Evolutionary conservation across 805 yeast genomes (phyloP), one percentile per base, ranked within the genome.

Genomic region (Citeromyces matritensis): DNA sequence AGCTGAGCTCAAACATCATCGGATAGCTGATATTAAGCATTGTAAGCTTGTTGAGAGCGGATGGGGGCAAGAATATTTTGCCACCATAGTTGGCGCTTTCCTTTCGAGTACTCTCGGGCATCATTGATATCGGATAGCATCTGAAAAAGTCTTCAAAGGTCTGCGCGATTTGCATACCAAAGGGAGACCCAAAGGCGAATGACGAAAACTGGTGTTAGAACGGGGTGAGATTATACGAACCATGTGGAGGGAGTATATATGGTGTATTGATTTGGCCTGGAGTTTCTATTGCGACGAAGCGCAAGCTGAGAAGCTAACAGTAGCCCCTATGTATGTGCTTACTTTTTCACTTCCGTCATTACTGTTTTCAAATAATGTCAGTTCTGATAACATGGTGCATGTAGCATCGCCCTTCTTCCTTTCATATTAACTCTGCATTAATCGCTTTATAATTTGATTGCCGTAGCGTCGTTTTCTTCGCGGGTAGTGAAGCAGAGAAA

Each of bases 1-100:
- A 79, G 23, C 62, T 59, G 26, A 91, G 56, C 50, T 79, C 80
- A 47, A 91, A 91, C 30, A 91, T 62, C 99, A 91, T 91, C 0
- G 99, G 99, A 47, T 91, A 91, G 42, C 95, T 64, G 36, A 91
- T 84, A 48, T 86, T 88, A 26, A 91, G 59, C 82, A 82, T 81
- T 3, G 95, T 79, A 36, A 91, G 63, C 48, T 80, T 84, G 49
- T 77, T 80, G 39, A 91, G 65, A 0, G 97, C 91, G 25, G 94
- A 81, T 14, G 94, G 91, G 4, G 99, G 99, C 31, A 91, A 53
- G 39, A 88, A 85, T 33, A 91, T 84, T 58, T 91, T 91, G 39
- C 99, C 99, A 9, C 98, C 97, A 54, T 57, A 88, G 47, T 91
- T 85, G 31, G 93, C 77, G 37, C 70, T 82, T 35, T 77, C 82